Evolutionary conservation across 164 flowering plant genomes (phyloP).

Genomic region (Paratinospora sagittata): DNA sequence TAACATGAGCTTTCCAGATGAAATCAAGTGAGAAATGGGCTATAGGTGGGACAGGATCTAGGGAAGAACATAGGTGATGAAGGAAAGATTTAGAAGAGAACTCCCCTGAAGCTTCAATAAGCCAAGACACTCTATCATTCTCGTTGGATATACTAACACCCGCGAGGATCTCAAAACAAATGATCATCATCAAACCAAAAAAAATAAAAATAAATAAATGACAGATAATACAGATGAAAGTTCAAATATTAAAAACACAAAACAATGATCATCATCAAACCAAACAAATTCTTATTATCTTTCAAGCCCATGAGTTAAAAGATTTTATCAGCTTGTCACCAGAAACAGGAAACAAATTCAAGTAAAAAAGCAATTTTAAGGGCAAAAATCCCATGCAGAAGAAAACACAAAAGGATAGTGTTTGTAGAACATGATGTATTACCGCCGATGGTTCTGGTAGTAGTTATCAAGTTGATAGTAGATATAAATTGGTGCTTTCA

Average conservation of each 20-base stretch:
- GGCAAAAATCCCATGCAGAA: neutral
- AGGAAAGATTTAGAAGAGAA: too few relatives aligned
- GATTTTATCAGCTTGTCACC: neutral
- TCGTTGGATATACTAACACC: too few relatives aligned
- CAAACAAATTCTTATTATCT: neutral
- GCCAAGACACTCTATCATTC: too few relatives aligned
- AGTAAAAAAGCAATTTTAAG: neutral
- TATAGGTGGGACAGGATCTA: too few relatives aligned
- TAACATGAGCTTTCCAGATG: too few relatives aligned
- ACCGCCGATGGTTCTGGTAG: conserved; percentile 87
- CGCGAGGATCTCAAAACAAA: too few relatives aligned
- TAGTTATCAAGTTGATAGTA: conserved; percentile 81
- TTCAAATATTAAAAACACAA: neutral
- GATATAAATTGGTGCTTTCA: conserved; percentile 78
- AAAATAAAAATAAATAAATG: neutral
- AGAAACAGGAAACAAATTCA: neutral
- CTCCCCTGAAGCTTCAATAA: too few relatives aligned
- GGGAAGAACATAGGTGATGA: too few relatives aligned
- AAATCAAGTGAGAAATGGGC: too few relatives aligned
- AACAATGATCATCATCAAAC: neutral
- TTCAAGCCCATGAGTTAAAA: neutral
- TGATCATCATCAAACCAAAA: neutral
- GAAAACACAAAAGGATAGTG: neutral
- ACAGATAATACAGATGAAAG: neutral
- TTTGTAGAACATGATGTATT: conserved; percentile 15